Base-by-base conservation (phyloP, 768 basidiomycete species). In the Podaxis sp. region DNA sequence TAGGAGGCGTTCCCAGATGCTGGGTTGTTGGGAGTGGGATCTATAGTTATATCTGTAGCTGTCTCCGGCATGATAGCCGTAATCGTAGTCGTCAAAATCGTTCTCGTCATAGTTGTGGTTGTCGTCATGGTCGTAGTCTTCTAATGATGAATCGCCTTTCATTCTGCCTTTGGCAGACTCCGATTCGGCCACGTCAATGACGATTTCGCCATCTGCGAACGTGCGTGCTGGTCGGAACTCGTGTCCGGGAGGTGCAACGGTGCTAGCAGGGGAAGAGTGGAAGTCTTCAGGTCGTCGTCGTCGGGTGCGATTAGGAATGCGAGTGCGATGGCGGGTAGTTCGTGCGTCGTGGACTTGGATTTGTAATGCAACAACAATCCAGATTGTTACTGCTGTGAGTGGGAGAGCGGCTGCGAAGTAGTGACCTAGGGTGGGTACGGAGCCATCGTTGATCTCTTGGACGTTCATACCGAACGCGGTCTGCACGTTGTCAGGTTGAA, bases 401-500 rank as follows among this genome's bases (percentile, higher is more conserved):
- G 77, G 68, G 28, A 83, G 40, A 0, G 81, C 76, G 4, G 70
- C 72, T 40, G 64, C 78, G 26, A 79, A 56, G 57, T 81, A 85
- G 41, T 77, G 74, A 4, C 44, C 46, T 13, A 84, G 66, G 2
- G 76, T 78, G 49, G 73, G 75, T 3, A 48, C 36, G 2, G 76
- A 69, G 58, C 70, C 41, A 33, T 75, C 3, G 44, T 46, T 73
- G 60, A 84, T 70, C 58, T 78, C 76, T 38, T 36, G 20, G 7
- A 84, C 68, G 63, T 83, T 84, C 83, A 84, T 84, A 6, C 83
- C 80, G 57, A 83, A 84, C 2, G 78, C 73, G 41, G 75, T 73
- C 83, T 82, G 41, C 7, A 33, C 33, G 8, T 33, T 1, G 20
- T 46, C n/a, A 28, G 13, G 37, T 24, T 20, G 26, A 30, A 56